These are phyloP conservation scores for Cercophora newfieldiana DNA, from an alignment of 495 filamentous ascomycete species.

Conservation along the genomic window DNA sequence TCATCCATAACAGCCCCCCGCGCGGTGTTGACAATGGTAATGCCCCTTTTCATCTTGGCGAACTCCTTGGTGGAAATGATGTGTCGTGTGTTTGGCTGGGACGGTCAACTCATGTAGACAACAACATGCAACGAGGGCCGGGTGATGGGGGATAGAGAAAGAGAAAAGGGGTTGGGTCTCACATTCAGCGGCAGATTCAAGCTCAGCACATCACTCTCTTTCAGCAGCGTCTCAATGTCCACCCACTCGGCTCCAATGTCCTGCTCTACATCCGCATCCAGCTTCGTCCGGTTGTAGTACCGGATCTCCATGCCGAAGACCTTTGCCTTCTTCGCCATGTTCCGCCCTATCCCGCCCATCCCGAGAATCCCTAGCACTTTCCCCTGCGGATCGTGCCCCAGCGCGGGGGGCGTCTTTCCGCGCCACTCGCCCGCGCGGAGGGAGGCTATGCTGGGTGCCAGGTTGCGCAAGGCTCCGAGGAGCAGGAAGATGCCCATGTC, in stretches of 20 bases:
- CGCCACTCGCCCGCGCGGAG: conserved; percentile 66
- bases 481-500: conserved; percentile 77
- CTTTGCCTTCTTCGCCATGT: conserved; percentile 48
- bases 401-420: conserved; percentile 39
- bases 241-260: conserved; percentile 68
- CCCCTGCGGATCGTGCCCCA: conserved; percentile 68
- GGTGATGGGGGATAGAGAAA: too few species aligned
- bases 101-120: conserved; percentile 13
- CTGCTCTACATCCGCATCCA: conserved; percentile 49
- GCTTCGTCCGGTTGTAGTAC: conserved; percentile 63
- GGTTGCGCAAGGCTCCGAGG: conserved; percentile 71
- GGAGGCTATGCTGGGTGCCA: conserved; percentile 61
- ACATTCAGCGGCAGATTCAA: conserved; percentile 77
- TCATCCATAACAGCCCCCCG: conserved; percentile 72
- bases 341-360: conserved; percentile 82
- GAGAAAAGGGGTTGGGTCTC: conserved; percentile 21
- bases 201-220: conserved; percentile 69
- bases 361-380: conserved; percentile 80
- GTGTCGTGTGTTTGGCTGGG: conserved; percentile 62
- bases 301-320: conserved; percentile 67
- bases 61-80: conserved; percentile 65
- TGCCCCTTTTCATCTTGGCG: conserved; percentile 66
- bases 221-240: conserved; percentile 65
- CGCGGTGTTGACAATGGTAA: conserved; percentile 72
- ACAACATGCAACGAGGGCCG: too few species aligned